Evolutionary conservation across 805 yeast genomes (phyloP).

Genomic region (Millerozyma miso): DNA sequence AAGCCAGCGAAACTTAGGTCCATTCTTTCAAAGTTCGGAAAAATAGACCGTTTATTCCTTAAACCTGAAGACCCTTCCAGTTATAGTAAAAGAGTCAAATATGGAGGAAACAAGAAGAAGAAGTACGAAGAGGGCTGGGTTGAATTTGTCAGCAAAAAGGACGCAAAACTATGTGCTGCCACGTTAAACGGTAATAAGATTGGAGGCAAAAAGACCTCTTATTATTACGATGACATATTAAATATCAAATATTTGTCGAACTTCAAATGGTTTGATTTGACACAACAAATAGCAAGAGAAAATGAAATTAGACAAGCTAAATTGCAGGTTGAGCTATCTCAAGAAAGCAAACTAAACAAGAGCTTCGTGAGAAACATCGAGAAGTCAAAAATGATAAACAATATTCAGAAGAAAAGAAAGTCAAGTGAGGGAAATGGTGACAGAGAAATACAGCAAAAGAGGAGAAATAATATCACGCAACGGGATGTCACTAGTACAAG

Average conservation of each 20-base stretch:
- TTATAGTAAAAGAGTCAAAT: conserved; percentile 64
- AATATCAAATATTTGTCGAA: conserved; percentile 86
- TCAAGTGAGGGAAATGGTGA: conserved; percentile 15
- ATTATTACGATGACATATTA: conserved; percentile 90
- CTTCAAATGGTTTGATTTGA: conserved; percentile 92
- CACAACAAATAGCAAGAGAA: conserved; percentile 89
- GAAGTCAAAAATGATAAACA: conserved; percentile 72
- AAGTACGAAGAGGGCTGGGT: conserved; percentile 96
- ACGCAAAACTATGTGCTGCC: conserved; percentile 83
- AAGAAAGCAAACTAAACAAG: conserved; percentile 83
- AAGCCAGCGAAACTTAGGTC: conserved; percentile 88
- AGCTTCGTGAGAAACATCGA: conserved; percentile 81
- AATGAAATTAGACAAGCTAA: conserved; percentile 85
- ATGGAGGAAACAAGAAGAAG: conserved; percentile 89
- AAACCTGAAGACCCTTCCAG: conserved; percentile 76
- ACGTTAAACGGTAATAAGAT: conserved; percentile 84
- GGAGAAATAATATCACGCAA: conserved; percentile 56
- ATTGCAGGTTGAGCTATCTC: conserved; percentile 82
- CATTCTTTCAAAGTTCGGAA: conserved; percentile 76
- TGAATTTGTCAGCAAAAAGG: conserved; percentile 76
- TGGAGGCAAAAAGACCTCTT: conserved; percentile 89
- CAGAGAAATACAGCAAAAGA: conserved; percentile 15
- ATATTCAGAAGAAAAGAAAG: conserved; percentile 52
- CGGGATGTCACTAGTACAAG: conserved; percentile 61
- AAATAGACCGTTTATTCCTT: conserved; percentile 78